A percentile compares a stretch with the other conserved stretches of the same genome.
Conservation (phyloP, 805 yeast species). For the Jamesozyma gamospora region DNA sequence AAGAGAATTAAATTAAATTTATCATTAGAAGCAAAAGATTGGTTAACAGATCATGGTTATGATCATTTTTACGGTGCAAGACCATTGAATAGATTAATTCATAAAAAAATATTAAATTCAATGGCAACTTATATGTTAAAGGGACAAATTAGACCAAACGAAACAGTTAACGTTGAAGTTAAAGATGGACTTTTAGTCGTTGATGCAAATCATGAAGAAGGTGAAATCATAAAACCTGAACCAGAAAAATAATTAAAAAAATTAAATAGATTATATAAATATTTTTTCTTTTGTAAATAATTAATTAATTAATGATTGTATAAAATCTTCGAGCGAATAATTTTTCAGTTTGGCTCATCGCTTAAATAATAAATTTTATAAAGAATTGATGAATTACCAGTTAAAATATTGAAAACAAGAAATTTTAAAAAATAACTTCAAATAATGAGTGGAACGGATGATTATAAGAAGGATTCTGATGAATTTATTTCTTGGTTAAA, state of each 20-base stretch:
- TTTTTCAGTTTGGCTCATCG: too few species aligned
- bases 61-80: constrained; percentile 92
- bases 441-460: constrained; percentile 4
- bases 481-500: constrained; percentile 39
- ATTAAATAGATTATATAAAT: constrained; percentile 1
- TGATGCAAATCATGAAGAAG: constrained; percentile 36
- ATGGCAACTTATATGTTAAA: constrained; percentile 70
- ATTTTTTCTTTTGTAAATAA: too few species aligned
- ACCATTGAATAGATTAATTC: constrained; percentile 85
- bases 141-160: constrained; percentile 61
- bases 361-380: too few species aligned
- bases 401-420: too few species aligned
- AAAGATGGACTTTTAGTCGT: constrained; percentile 36
- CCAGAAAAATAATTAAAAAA: constrained; percentile 9
- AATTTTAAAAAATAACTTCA: too few species aligned
- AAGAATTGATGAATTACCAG: too few species aligned
- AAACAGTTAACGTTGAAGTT: constrained; percentile 43
- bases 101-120: constrained; percentile 76
- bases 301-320: too few species aligned
- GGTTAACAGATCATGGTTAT: constrained; percentile 80
- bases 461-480: constrained; percentile 29
- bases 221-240: constrained; percentile 19
- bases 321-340: too few species aligned
- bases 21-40: constrained; percentile 54
- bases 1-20: constrained; percentile 61